Base-by-base conservation (phyloP, 257 asterid species). In the Solanum pinnatisectum region DNA sequence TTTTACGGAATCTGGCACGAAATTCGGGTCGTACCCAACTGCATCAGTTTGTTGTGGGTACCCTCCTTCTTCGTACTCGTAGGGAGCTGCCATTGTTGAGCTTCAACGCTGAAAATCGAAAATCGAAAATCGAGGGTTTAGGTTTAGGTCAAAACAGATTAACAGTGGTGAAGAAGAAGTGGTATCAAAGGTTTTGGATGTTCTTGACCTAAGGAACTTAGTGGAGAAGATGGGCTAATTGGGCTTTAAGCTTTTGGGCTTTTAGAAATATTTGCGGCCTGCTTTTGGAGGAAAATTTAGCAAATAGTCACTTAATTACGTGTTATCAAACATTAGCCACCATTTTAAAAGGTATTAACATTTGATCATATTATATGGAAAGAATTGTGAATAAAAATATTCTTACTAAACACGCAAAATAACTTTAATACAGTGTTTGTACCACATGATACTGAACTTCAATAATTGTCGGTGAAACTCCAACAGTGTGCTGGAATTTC, bases 1-100 rank as follows among this genome's bases (percentile, higher is more conserved):
- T 33, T 91, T 95, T 86, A 96, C 99, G 5, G 99, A 94, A 90
- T 97, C 99, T 18, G 99, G 98, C 2, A 97, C 98, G 89, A 88
- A 95, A 86, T 86, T 94, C 42, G 99, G 98, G 93, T 97, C 99
- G 90, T 95, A 9, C 88, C 93, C 36, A 39, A 84, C 91, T 52
- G 93, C 44, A 18, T 91, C 95, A 9, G 92, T 15, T 32, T 91
- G 94, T 37, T 89, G 92, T 25, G 42, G 10, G 88, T 49, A 73
- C 44, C 65, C 89, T 12, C 85, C 89, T 23, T 89, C 92, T 49
- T 92, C 98, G 90, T 94, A 88, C 8, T 93, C 98, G 88, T 93
- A 92, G 35, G 90, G 86, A n/a, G 94, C 76, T 79, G 95, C 97
- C 98, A 94, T 96, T 88, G 87, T 70, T 46, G 90, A 37, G 78